A percentile compares a stretch with the other conserved stretches of the same genome.
Conservation (phyloP, 352 stramenopile genomes). For the Phytopythium boreale region DNA sequence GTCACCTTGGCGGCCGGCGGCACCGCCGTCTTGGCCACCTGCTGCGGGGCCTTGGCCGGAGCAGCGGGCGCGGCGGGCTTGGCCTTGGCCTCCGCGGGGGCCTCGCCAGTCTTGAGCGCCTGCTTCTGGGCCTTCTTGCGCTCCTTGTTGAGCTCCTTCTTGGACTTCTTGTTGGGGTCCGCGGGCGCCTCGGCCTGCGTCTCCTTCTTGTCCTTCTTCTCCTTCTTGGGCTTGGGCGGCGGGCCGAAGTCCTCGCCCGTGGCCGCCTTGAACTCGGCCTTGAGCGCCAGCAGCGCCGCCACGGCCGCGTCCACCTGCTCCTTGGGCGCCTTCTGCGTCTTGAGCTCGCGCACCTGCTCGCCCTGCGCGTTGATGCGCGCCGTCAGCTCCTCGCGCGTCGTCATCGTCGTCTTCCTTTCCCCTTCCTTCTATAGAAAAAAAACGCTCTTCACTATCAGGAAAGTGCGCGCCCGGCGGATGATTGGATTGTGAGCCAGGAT, state of each 20-base stretch:
- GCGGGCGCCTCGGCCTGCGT: constrained; percentile 13
- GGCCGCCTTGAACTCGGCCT: constrained; percentile 70
- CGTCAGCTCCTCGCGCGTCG: constrained; percentile 54
- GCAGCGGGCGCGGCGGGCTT: constrained; percentile 11
- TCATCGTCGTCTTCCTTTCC: constrained; percentile 15
- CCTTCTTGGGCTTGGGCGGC: constrained; percentile 60
- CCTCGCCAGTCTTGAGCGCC: constrained; percentile 54
- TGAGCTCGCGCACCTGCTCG: constrained; percentile 70
- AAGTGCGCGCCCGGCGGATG: neutral
- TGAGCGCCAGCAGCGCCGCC: constrained; percentile 61
- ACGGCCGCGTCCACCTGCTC: constrained; percentile 50
- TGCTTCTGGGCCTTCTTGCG: constrained; percentile 83
- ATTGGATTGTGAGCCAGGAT: constrained; percentile 11
- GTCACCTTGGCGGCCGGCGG: constrained; percentile 10
- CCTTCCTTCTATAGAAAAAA: neutral
- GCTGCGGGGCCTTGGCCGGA: constrained; percentile 11
- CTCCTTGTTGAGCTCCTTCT: constrained; percentile 90
- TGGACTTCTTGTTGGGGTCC: constrained; percentile 71
- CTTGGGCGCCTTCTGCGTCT: constrained; percentile 53
- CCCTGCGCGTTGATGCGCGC: constrained; percentile 62
- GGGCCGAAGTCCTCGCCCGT: constrained; percentile 72
- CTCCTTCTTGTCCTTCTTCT: constrained; percentile 42
- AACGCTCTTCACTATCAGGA: neutral
- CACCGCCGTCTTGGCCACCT: constrained; percentile 24
- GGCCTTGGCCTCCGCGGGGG: constrained; percentile 6